Conservation (phyloP, 2,329 filamentous ascomycete species). For the Tolypocladium ophioglossoides region DNA sequence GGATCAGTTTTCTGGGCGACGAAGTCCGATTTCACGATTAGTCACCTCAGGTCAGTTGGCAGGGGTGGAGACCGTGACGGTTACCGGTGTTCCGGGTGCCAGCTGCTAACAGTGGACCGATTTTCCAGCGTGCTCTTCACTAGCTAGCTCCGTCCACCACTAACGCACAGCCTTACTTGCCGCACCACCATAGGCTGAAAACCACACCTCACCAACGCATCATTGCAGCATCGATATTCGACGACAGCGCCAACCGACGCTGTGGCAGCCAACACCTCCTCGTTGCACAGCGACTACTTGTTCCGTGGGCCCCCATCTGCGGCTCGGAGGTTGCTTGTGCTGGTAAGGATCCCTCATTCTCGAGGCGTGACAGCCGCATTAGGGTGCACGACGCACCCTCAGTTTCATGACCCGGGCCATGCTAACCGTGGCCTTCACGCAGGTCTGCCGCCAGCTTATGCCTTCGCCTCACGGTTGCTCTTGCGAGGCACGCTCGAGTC, state of each 20-base stretch:
- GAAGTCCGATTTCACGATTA: slow-evolving; percentile 1
- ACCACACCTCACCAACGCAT: slow-evolving; percentile 1
- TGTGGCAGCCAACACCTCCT: background rate
- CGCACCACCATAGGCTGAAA: slow-evolving; percentile 1
- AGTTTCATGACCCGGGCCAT: background rate
- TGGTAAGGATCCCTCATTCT: background rate
- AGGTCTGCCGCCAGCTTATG: background rate
- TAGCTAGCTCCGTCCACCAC: background rate
- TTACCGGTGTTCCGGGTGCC: background rate
- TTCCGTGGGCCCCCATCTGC: background rate
- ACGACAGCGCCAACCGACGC: background rate
- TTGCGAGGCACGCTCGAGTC: background rate
- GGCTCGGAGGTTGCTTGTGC: background rate
- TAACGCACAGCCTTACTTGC: slow-evolving; percentile 1
- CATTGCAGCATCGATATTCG: background rate
- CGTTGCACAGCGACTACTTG: background rate
- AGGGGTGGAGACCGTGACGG: background rate
- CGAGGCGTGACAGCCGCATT: background rate
- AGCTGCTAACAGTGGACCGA: background rate
- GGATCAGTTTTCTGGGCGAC: background rate
- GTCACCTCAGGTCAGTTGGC: background rate
- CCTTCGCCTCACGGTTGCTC: background rate
- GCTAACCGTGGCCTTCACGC: background rate
- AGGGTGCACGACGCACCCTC: background rate
- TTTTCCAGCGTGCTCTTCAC: background rate